Evolutionary conservation across 2,329 filamentous ascomycete species (phyloP), one percentile per base, ranked within the genome.

Genomic region (Exophiala sp.): DNA sequence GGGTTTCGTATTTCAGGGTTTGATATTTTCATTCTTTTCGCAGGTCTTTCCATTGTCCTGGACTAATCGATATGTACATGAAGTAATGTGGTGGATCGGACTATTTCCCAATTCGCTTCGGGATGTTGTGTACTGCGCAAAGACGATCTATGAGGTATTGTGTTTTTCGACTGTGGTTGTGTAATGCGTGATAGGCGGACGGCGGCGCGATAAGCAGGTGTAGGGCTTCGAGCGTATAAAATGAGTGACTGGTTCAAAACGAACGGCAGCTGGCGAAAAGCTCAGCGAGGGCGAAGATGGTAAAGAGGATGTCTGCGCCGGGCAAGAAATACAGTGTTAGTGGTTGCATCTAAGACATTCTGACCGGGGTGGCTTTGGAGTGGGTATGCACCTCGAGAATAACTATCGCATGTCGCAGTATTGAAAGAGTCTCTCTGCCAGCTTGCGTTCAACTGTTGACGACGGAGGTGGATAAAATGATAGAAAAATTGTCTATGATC

Each of bases 1-100:
- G 59, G 59, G 18, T 59, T 58, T 51, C 59, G 48, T 32, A 58
- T 52, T 38, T 60, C 60, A 21, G 58, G 55, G 40, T 60, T 48
- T 36, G 55, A 59, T 16, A 62, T 58, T 47, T 52, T 61, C 53
- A 60, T 54, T 45, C 62, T 56, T 47, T 62, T 62, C 33, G 53
- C 35, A n/a, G 60, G 60, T 53, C 54, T 55, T 47, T 64, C 58
- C 62, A 64, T 64, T 14, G 24, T 49, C 5, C 33, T 21, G 20
- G 33, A 18, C 20, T 12, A 12, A 14, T 32, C 39, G 50, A 34
- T 12, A 16, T 20, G 33, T 40, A 42, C 52, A 55, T 53, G 45
- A 35, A 50, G 21, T 47, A 43, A 29, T 20, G 12, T 29, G 24
- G 24, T 29, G 24, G 24, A 29, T 8, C 7, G 24, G 24, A 29